Percentiles rank a stretch among this genome's conserved stretches.
These are phyloP conservation scores for Populus hybrid DNA, from an alignment of 441 rosid genomes.

Conservation along the genomic window DNA sequence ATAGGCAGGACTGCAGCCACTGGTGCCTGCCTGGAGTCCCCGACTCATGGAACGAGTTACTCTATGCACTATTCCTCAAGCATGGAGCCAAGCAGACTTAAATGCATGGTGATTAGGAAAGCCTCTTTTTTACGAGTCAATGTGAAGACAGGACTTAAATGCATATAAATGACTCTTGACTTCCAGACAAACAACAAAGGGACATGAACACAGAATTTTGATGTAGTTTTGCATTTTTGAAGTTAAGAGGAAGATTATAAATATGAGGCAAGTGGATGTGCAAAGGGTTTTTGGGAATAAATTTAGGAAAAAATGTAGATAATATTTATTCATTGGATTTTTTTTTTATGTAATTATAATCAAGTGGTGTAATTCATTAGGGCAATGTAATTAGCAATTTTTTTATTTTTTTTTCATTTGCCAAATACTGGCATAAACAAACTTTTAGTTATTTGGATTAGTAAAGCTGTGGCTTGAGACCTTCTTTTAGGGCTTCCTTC, in stretches of 20 bases:
- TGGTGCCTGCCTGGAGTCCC: slow-evolving; percentile 99
- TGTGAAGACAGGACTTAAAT: slow-evolving; percentile 7
- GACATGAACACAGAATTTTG: neutral
- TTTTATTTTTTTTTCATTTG: neutral
- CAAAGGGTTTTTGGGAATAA: slow-evolving; percentile 3
- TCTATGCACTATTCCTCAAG: slow-evolving; percentile 62
- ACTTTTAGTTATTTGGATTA: too few species aligned
- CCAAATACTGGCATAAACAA: neutral
- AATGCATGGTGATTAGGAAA: slow-evolving; percentile 16
- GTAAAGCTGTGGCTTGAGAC: too few species aligned
- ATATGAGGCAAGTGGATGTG: neutral
- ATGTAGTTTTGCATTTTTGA: neutral
- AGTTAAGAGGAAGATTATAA: neutral
- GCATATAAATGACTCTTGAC: slow-evolving; percentile 17
- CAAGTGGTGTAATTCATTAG: slow-evolving; percentile 2
- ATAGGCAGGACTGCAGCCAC: slow-evolving; percentile 94
- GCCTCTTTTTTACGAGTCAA: slow-evolving; percentile 11
- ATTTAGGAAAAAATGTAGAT: neutral
- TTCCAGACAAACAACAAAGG: neutral
- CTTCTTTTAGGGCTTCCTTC: too few species aligned
- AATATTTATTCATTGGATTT: neutral
- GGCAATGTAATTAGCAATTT: slow-evolving; percentile 5
- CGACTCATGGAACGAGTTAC: slow-evolving; percentile 88
- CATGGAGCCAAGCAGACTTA: slow-evolving; percentile 25
- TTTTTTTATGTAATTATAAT: neutral